A percentile compares a stretch with the other conserved stretches of the same genome.
phyloP scores from a whole-genome alignment of 208 protist genomes.

The Acanthamoeba comandoni region DNA sequence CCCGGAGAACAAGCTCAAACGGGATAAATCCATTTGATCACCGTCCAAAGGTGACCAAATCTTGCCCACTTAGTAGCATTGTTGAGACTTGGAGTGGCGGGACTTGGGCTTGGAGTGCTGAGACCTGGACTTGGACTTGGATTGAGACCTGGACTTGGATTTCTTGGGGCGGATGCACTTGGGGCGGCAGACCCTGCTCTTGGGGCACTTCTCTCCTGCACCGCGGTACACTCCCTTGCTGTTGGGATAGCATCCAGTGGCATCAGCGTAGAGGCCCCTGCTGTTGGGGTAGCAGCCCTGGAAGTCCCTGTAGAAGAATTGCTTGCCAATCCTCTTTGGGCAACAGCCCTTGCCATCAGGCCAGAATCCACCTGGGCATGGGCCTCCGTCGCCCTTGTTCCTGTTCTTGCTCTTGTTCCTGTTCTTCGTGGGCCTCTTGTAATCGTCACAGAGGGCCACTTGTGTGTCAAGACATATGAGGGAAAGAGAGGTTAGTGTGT shows the following conservation, averaged over 20 bases:
- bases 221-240: background rate
- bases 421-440: background rate
- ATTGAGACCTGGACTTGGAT: too few species aligned
- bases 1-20: too few species aligned
- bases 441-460: background rate
- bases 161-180: too few species aligned
- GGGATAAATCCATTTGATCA: too few species aligned
- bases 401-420: background rate
- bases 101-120: too few species aligned
- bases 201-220: background rate
- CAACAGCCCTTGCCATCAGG: conserved; percentile 17
- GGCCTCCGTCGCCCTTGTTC: background rate
- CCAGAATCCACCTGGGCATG: background rate
- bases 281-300: conserved; percentile 5
- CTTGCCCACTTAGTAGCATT: too few species aligned
- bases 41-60: too few species aligned
- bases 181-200: background rate
- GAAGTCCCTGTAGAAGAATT: conserved; percentile 7
- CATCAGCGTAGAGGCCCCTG: background rate
- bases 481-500: too few species aligned
- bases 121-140: too few species aligned
- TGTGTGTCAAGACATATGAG: too few species aligned
- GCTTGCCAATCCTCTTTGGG: background rate
- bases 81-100: too few species aligned
- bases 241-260: conserved; percentile 16